Conservation (phyloP, 2,329 filamentous ascomycete species). For the Monosporascus sp. region DNA sequence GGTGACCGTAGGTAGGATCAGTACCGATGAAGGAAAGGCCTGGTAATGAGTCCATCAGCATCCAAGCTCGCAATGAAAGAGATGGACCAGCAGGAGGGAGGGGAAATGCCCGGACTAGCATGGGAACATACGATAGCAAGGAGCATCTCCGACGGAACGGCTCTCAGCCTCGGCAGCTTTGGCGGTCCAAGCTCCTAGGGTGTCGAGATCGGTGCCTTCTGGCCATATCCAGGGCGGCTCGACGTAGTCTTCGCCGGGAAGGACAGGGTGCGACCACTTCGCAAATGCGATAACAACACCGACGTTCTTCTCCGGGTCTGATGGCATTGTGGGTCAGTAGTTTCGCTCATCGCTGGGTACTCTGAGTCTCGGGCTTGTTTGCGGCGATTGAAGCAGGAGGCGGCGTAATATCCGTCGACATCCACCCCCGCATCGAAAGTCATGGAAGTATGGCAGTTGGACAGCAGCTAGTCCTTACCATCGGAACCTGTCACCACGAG, state of each 20-base stretch:
- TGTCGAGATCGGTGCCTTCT: slow-evolving; percentile 12
- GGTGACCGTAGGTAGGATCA: slow-evolving; percentile 12
- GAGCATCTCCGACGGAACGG: slow-evolving; percentile 7
- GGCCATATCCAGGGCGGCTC: slow-evolving; percentile 23
- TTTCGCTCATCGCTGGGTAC: no score
- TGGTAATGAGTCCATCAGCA: neutral
- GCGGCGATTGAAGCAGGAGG: no score
- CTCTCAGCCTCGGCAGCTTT: slow-evolving; percentile 10
- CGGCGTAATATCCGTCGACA: no score
- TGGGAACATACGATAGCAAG: slow-evolving; percentile 22
- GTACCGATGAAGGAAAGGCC: slow-evolving; percentile 22
- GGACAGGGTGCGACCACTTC: slow-evolving; percentile 20
- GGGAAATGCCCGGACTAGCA: no score
- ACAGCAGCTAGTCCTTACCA: no score
- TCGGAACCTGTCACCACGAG: slow-evolving; percentile 16
- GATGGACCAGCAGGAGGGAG: neutral
- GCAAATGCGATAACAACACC: slow-evolving; percentile 16
- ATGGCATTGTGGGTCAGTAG: no score
- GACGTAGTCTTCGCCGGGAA: slow-evolving; percentile 7
- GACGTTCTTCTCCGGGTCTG: no score
- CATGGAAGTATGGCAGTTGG: no score
- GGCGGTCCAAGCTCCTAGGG: slow-evolving; percentile 12
- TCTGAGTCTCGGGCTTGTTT: no score
- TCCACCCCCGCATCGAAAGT: no score
- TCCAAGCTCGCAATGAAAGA: no score